Evolutionary conservation across 1,284 basidiomycete species (phyloP), one percentile per base, ranked within the genome.

Genomic region (Microbotryum saponariae): DNA sequence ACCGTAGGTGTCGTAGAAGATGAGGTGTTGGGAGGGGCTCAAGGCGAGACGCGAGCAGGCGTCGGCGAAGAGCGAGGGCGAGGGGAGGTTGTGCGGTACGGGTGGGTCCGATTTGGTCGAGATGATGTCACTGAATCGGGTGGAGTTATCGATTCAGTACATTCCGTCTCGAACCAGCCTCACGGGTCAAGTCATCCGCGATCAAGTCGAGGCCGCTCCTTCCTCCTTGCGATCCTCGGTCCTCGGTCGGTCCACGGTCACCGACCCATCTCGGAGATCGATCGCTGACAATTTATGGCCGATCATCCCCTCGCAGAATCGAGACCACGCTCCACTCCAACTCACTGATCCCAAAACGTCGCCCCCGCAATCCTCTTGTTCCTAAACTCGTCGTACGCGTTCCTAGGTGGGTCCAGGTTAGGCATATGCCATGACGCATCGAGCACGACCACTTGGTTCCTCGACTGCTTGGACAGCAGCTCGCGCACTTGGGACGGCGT

Each of bases 61-160:
- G 60, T 82, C 77, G 20, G 86, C 85, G 75, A 97, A 97, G n/a
- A 78, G 76, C 48, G 82, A 79, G 33, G 78, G 78, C 21, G 79
- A 77, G 5, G 94, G 94, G 82, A 97, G 86, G 92, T 97, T 97
- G 77, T 97, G 93, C 71, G 87, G 88, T 21, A 97, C 78, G 16
- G 86, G 87, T 6, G 91, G 79, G 9, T 84, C 79, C 72, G 86
- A 81, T 10, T 81, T 73, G 62, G 81, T 83, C 2, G 87, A 84
- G 25, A 89, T 85, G 27, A 62, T 51, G 42, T 62, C 63, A 20
- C 62, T 64, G 37, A 42, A 42, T 16, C 4, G 37, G 16, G 37
- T 42, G 9, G 37, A 18, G 8, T 31, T 31, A 31, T 31, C 31
- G 16, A 42, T 12, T 42, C 14, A 42, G 14, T 42, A 42, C 37